Conservation (phyloP, 2,329 filamentous ascomycete species). For the Cercospora sp. region DNA sequence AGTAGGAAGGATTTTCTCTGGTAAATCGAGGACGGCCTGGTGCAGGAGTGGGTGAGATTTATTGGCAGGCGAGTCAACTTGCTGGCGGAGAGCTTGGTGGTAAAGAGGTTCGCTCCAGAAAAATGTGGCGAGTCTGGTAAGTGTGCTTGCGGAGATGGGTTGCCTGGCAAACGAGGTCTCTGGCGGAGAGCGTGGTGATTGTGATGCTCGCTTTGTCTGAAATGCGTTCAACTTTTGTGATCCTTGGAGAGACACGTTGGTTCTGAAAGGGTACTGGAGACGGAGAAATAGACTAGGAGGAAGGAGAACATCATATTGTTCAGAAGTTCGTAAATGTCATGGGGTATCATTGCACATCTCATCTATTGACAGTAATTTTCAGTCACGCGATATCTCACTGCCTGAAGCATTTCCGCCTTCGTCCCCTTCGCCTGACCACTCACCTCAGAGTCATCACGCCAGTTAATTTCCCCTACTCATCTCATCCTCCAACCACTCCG, state of each 20-base stretch:
- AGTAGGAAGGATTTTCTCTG: background rate
- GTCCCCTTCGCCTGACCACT: background rate
- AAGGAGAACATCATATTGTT: too few relatives aligned
- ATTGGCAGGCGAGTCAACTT: background rate
- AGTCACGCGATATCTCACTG: background rate
- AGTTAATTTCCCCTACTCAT: background rate
- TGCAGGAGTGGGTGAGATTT: background rate
- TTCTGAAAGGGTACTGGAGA: too few relatives aligned
- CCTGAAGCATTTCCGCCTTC: background rate
- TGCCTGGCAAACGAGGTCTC: background rate
- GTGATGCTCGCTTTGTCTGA: too few relatives aligned
- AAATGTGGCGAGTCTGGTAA: too few relatives aligned
- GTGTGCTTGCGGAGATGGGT: background rate
- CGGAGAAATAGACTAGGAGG: too few relatives aligned
- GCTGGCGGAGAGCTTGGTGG: background rate
- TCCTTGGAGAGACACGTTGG: too few relatives aligned
- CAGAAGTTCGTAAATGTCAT: background rate
- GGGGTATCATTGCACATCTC: background rate
- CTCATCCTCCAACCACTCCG: slow-evolving; percentile 3
- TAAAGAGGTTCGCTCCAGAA: background rate
- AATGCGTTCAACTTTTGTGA: too few relatives aligned
- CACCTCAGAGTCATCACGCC: background rate
- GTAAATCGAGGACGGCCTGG: background rate
- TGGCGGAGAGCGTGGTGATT: too few relatives aligned
- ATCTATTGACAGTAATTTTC: background rate